These are phyloP conservation scores for Yamadazyma siamensis DNA, from an alignment of 1,139 yeast species.

Conservation along the genomic window DNA sequence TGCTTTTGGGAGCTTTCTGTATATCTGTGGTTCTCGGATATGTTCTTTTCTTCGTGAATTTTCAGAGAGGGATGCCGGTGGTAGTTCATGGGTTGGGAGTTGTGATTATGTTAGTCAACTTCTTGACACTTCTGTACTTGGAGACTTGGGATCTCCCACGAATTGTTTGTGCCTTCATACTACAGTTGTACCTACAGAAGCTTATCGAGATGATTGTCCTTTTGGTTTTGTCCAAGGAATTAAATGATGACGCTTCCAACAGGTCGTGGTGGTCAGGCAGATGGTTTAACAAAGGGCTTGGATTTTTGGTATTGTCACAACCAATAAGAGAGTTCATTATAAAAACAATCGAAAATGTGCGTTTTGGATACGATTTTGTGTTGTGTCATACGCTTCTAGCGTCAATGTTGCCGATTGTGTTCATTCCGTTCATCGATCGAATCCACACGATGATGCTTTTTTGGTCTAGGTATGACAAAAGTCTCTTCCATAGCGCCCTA, in stretches of 20 bases:
- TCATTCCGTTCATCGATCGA: constrained; percentile 59
- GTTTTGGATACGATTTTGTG: constrained; percentile 69
- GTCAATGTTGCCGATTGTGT: constrained; percentile 57
- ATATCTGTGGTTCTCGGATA: constrained; percentile 51
- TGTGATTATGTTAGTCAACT: constrained; percentile 23
- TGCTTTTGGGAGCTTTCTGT: constrained; percentile 40
- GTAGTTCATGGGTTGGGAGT: constrained; percentile 47
- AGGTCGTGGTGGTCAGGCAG: constrained; percentile 86
- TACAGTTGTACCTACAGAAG: constrained; percentile 55
- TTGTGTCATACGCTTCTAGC: constrained; percentile 64
- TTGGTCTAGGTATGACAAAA: constrained; percentile 31
- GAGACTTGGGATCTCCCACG: constrained; percentile 64
- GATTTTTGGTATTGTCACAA: constrained; percentile 58
- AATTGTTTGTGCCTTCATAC: constrained; percentile 54
- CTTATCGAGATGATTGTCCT: constrained; percentile 38
- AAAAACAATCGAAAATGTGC: constrained; percentile 64
- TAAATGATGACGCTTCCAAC: constrained; percentile 53
- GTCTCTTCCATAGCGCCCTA: constrained; percentile 25
- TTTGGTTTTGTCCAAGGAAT: constrained; percentile 53
- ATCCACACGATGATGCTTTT: constrained; percentile 35
- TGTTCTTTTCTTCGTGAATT: constrained; percentile 21
- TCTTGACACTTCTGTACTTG: constrained; percentile 59
- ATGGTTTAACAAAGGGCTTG: constrained; percentile 63
- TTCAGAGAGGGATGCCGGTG: constrained; percentile 43
- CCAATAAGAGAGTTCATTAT: constrained; percentile 68